phyloP scores from a whole-genome alignment of 495 filamentous ascomycete species.

The Lasiosphaeria hispida region DNA sequence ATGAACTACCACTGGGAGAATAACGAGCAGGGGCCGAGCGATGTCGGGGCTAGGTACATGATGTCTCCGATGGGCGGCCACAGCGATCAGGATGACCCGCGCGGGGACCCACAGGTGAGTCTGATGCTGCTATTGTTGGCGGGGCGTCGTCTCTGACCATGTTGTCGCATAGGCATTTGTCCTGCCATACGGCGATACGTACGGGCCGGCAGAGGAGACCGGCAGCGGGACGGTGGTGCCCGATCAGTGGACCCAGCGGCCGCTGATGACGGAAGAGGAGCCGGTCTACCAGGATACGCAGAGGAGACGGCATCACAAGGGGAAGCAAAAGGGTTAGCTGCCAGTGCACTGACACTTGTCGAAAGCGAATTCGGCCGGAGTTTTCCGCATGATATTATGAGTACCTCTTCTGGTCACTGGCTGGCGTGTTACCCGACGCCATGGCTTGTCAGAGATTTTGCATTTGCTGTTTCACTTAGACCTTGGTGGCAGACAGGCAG shows the following conservation, averaged over 20 bases:
- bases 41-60: background rate
- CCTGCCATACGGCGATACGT: conserved; percentile 10
- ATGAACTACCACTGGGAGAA: background rate
- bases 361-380: too few relatives aligned
- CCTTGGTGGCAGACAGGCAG: too few relatives aligned
- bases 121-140: background rate
- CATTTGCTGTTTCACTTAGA: too few relatives aligned
- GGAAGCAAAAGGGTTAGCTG: background rate
- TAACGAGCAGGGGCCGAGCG: conserved; percentile 7
- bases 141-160: background rate
- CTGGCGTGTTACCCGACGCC: too few relatives aligned
- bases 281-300: background rate
- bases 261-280: background rate
- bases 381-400: too few relatives aligned
- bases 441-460: too few relatives aligned
- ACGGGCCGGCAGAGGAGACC: conserved; percentile 13
- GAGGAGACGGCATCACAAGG: background rate
- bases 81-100: background rate
- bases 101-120: conserved; percentile 16
- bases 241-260: conserved; percentile 14
- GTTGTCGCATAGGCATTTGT: conserved; percentile 16
- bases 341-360: too few relatives aligned
- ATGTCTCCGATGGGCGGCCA: conserved; percentile 7
- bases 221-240: conserved; percentile 19
- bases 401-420: too few relatives aligned